A percentile compares a stretch with the other conserved stretches of the same genome.
Evolutionary conservation across 1,139 yeast genomes (phyloP).

Genomic region (Taphrina flavorubra): DNA sequence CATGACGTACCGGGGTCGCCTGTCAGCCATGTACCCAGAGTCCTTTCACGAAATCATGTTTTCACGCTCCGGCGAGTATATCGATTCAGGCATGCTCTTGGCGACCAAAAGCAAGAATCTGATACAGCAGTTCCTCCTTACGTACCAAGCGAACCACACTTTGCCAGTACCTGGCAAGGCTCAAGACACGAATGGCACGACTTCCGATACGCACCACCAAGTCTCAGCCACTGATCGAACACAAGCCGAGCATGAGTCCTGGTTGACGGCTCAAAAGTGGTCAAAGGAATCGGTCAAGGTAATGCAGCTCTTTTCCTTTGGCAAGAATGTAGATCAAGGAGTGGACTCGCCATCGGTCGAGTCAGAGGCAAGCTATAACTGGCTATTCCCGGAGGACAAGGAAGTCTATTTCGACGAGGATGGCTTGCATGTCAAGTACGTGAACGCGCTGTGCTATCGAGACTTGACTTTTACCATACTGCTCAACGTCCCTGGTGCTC

Average conservation of each 20-base stretch:
- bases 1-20: slow-evolving; percentile 1
- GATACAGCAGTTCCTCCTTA: neutral
- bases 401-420: neutral
- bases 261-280: slow-evolving; percentile 33
- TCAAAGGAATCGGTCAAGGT: slow-evolving; percentile 11
- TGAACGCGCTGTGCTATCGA: slow-evolving; percentile 3
- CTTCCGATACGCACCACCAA: neutral
- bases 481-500: slow-evolving; percentile 7
- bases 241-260: slow-evolving; percentile 6
- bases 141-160: neutral
- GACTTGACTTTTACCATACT: neutral
- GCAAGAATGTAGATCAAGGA: neutral
- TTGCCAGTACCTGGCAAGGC: neutral
- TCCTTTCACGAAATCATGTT: neutral
- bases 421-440: slow-evolving; percentile 3
- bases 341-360: neutral
- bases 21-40: neutral
- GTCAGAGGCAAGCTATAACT: neutral
- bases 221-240: neutral
- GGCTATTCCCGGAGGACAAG: slow-evolving; percentile 1
- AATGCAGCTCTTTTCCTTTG: slow-evolving; percentile 7
- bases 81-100: slow-evolving; percentile 5
- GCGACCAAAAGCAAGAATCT: neutral
- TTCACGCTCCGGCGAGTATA: neutral
- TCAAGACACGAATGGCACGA: neutral